These are phyloP conservation scores for Xylaria sp. DNA, from an alignment of 2,329 filamentous ascomycete genomes.

Conservation along the genomic window DNA sequence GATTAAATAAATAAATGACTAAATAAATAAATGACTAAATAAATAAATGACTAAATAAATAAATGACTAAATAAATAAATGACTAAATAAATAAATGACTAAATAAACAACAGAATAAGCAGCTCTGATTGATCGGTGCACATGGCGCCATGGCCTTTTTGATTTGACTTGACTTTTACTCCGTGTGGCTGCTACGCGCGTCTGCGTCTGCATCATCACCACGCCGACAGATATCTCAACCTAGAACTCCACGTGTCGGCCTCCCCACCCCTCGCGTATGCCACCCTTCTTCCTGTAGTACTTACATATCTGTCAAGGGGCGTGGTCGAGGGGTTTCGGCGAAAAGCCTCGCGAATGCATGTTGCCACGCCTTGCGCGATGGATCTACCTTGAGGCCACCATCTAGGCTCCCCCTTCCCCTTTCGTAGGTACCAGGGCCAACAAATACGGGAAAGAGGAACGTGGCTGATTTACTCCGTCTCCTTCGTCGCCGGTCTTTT, in stretches of 20 bases:
- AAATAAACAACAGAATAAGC: not conserved
- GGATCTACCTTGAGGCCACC: slow-evolving; percentile 14
- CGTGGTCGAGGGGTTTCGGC: slow-evolving; percentile 3
- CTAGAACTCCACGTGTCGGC: slow-evolving; percentile 28
- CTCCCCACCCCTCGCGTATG: slow-evolving; percentile 17
- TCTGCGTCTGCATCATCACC: slow-evolving; percentile 14
- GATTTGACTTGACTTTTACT: slow-evolving; percentile 2
- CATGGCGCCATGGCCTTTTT: slow-evolving; percentile 3
- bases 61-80: not conserved
- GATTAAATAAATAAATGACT: not conserved
- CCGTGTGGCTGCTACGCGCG: not conserved
- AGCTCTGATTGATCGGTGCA: slow-evolving; percentile 4
- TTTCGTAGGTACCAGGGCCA: not conserved
- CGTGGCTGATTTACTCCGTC: not conserved
- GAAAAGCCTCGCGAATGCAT: slow-evolving; percentile 14
- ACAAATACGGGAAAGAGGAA: not conserved
- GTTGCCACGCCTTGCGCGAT: slow-evolving; percentile 8
- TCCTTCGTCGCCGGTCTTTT: not conserved
- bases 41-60: not conserved
- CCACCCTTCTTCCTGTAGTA: not conserved
- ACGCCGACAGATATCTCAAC: slow-evolving; percentile 19
- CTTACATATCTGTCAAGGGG: not conserved
- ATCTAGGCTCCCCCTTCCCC: slow-evolving; percentile 2
- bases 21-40: too few species aligned
- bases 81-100: not conserved